Percentiles rank a stretch among this genome's conserved stretches.
phyloP scores from a whole-genome alignment of 176 grass and related monocot species.

The Hyparrhenia diplandra region DNA sequence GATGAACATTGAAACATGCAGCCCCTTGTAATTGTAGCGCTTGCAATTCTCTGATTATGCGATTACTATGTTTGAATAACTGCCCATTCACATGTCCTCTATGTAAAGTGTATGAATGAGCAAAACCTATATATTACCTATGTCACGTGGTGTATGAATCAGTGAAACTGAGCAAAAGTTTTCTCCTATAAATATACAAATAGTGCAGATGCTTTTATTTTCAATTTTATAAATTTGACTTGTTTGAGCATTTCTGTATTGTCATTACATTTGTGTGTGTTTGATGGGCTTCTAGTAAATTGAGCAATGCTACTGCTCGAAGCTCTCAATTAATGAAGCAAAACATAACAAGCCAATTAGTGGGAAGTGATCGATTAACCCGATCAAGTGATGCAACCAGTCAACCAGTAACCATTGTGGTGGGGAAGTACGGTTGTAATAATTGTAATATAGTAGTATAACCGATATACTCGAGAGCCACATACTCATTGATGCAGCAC shows the following conservation, averaged over 20 bases:
- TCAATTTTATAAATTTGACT: not conserved
- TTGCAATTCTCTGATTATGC: not conserved
- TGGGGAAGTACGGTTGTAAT: no score
- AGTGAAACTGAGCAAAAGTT: not conserved
- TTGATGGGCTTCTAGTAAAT: not conserved
- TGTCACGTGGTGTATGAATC: not conserved
- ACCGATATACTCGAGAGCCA: no score
- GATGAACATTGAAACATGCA: not conserved
- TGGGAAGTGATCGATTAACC: no score
- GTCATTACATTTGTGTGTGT: not conserved
- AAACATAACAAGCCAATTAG: not conserved
- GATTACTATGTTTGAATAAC: not conserved
- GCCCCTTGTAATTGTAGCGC: not conserved
- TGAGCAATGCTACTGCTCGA: not conserved
- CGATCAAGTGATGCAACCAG: no score
- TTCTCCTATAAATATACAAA: not conserved
- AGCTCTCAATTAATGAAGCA: not conserved
- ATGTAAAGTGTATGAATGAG: no score
- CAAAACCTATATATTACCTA: no score
- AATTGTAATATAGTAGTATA: no score
- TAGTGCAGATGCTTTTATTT: not conserved
- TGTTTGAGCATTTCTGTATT: not conserved
- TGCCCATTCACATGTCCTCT: not conserved
- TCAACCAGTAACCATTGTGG: no score
- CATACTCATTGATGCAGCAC: no score